Percentiles rank a stretch among this genome's conserved stretches.
Conservation (phyloP, 768 basidiomycete genomes). For the Psilocybe subaeruginosa region DNA sequence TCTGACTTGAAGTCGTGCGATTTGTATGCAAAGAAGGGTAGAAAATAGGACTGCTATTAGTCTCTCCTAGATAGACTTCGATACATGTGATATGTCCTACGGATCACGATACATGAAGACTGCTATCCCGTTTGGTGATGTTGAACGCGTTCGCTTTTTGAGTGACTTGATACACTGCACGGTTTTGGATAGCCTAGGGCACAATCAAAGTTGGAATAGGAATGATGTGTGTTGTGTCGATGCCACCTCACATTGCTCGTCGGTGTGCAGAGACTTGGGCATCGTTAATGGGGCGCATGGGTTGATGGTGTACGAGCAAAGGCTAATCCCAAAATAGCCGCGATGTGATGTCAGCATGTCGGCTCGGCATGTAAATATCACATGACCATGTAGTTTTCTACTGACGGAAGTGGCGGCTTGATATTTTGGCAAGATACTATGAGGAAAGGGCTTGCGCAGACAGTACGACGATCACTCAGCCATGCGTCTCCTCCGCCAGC, state of each 20-base stretch:
- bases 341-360: neutral
- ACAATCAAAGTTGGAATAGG: no score
- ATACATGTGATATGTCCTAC: no score
- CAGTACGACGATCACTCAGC: conserved; percentile 18
- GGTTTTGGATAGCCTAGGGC: no score
- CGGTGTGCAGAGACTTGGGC: no score
- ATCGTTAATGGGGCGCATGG: neutral
- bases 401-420: neutral
- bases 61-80: no score
- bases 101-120: no score
- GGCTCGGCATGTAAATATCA: neutral
- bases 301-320: neutral
- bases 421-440: conserved; percentile 34
- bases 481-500: conserved; percentile 32
- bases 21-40: neutral
- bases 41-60: no score
- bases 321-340: neutral
- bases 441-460: conserved; percentile 39
- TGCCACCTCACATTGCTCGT: no score
- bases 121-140: no score
- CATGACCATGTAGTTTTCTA: neutral
- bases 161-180: no score
- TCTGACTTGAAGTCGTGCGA: neutral
- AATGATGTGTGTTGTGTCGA: no score
- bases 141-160: no score